Evolutionary conservation across 2,329 filamentous ascomycete genomes (phyloP).

Genomic region (Volutella citrinella): DNA sequence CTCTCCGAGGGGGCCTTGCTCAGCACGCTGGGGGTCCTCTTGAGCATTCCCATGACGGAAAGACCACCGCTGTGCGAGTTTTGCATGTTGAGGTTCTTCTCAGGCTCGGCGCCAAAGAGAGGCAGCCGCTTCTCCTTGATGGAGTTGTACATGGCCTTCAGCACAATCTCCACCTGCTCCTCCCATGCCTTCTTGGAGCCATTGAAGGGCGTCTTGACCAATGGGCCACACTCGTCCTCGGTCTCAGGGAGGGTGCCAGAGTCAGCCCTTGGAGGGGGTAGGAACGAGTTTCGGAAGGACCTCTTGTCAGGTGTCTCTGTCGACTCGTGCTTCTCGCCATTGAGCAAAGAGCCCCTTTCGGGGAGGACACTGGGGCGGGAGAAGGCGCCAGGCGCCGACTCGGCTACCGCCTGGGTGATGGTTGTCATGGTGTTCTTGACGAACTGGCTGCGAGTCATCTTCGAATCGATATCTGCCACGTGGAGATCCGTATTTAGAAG

Average conservation of each 20-base stretch:
- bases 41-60: conserved; percentile 73
- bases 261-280: conserved; percentile 41
- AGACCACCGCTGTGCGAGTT: conserved; percentile 61
- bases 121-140: conserved; percentile 87
- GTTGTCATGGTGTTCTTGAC: conserved; percentile 95
- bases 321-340: conserved; percentile 31
- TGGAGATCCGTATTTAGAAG: conserved; percentile 95
- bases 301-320: conserved; percentile 38
- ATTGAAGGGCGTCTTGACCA: conserved; percentile 74
- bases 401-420: conserved; percentile 71
- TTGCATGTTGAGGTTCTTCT: conserved; percentile 32
- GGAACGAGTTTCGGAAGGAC: conserved; percentile 48
- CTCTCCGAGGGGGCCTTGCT: conserved; percentile 91
- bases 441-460: conserved; percentile 94
- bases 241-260: conserved; percentile 41
- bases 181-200: conserved; percentile 82
- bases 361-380: conserved; percentile 57
- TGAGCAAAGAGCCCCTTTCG: conserved; percentile 34
- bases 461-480: conserved; percentile 88
- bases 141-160: conserved; percentile 88
- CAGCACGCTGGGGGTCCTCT: conserved; percentile 83
- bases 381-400: conserved; percentile 67
- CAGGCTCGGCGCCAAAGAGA: conserved; percentile 68
- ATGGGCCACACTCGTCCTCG: conserved; percentile 60
- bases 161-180: conserved; percentile 79